phyloP scores from a whole-genome alignment of 2,329 filamentous ascomycete genomes.

The Colletotrichum neosansevieriae region DNA sequence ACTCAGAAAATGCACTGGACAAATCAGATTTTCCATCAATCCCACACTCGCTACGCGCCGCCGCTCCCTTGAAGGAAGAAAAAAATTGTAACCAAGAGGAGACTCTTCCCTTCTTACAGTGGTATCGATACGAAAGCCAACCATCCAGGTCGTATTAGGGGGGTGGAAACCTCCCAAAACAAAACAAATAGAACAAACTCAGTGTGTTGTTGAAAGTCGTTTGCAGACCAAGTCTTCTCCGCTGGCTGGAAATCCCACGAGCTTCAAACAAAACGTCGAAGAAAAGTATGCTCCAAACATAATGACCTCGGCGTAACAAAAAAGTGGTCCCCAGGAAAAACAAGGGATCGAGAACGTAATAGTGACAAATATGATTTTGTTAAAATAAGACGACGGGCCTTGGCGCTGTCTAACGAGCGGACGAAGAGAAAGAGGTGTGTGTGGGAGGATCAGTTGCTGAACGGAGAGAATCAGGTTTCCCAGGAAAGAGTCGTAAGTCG shows the following conservation, averaged over 20 bases:
- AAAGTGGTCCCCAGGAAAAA: neutral
- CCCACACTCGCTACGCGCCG: conserved; percentile 3
- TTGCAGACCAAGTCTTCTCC: neutral
- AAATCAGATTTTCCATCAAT: conserved; percentile 18
- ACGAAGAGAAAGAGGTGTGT: conserved; percentile 11
- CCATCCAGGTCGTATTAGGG: conserved; percentile 21
- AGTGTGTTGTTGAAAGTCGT: conserved; percentile 1
- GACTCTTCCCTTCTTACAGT: conserved; percentile 1
- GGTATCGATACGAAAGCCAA: conserved; percentile 27
- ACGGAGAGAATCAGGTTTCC: too few species aligned
- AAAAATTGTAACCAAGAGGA: neutral
- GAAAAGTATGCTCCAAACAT: conserved; percentile 28
- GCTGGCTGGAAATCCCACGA: too few species aligned
- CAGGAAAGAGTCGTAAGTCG: neutral
- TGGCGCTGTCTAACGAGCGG: conserved; percentile 6
- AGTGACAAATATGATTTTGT: neutral
- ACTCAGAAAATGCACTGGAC: neutral
- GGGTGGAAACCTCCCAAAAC: too few species aligned
- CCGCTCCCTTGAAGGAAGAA: neutral
- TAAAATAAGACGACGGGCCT: neutral
- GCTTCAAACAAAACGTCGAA: conserved; percentile 1
- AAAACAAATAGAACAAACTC: conserved; percentile 6
- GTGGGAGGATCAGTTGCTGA: neutral
- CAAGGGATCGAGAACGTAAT: conserved; percentile 9
- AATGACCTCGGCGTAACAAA: conserved; percentile 18